Base-by-base conservation (phyloP, 163 green algal genomes). In the Scenedesmus sp. region DNA sequence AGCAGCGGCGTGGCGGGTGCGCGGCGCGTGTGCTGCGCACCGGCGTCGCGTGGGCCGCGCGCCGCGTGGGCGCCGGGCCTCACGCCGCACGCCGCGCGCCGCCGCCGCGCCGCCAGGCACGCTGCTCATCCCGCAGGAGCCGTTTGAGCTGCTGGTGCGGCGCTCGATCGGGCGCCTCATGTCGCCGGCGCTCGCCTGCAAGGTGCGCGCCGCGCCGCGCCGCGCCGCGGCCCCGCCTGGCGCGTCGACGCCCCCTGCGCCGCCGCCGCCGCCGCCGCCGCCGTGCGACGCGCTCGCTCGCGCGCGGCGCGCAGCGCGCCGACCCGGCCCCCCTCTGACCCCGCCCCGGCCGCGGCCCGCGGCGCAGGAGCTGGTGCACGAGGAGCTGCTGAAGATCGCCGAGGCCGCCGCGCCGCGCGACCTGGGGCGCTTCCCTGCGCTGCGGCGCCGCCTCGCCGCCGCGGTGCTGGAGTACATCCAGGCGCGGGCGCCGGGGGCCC, bases 61-160 rank as follows among this genome's bases (percentile, higher is more conserved):
- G 20, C 39, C 6, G 39, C 39, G 39, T 47, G 39, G 6, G 39
- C 7, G 6, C 39, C 6, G 39, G 15, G 22, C n/a, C 28, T 28
- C 26, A 71, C 56, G 15, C 60, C 29, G 65, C 22, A 28, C 51
- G 24, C 31, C 48, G 3, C 48, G 11, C 50, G 11, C 53, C 53
- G 14, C 15, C 7, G 7, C 7, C 64, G 42, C 42, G 10, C 64
- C 24, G 54, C 14, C 60, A 80, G 81, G 80, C 44, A 81, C 83
- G 9, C 85, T 96, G 80, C 83, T 96, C 28, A 93, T 96, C 58
- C 92, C 92, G 4, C 93, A 98, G 83, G 96, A 96, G 63, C 96
- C 96, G 0, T 99, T 99, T 86, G 95, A 99, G 90, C 84, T 98
- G 79, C 87, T 99, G 48, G 92, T 97, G 29, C 87, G 95, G 9